Evolutionary conservation across 257 asterid genomes (phyloP).

Genomic region (Lavandula angustifolia): DNA sequence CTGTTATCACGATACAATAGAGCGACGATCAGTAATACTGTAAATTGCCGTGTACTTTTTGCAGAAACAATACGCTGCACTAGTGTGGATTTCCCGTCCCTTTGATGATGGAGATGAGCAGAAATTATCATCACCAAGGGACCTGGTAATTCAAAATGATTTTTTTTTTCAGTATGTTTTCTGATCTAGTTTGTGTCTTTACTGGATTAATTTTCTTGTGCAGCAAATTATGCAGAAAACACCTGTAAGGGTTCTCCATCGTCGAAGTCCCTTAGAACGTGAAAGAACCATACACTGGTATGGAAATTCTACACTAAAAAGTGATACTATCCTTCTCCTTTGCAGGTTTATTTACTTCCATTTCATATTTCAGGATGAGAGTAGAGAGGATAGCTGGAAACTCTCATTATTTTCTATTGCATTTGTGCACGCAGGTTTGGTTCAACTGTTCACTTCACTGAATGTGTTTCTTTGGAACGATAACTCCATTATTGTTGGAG

Average conservation of each 20-base stretch:
- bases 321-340: constrained; percentile 15
- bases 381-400: constrained; percentile 68
- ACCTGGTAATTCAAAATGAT: constrained; percentile 46
- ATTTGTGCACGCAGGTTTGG: constrained; percentile 91
- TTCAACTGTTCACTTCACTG: background rate
- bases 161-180: background rate
- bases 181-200: constrained; percentile 5
- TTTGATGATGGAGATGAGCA: constrained; percentile 52
- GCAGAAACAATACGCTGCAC: constrained; percentile 92
- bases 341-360: constrained; percentile 25
- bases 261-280: constrained; percentile 92
- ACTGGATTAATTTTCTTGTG: constrained; percentile 30
- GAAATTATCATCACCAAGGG: constrained; percentile 54
- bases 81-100: constrained; percentile 90
- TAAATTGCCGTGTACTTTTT: constrained; percentile 16
- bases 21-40: constrained; percentile 20
- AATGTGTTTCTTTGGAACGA: background rate
- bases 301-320: constrained; percentile 16
- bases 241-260: constrained; percentile 96
- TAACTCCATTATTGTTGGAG: background rate
- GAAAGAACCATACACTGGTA: constrained; percentile 86
- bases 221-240: constrained; percentile 88
- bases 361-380: constrained; percentile 68
- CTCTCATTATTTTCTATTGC: constrained; percentile 73
- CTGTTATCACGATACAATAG: background rate